Evolutionary conservation across 1,139 yeast genomes (phyloP).

Genomic region (Suhomyces choctaworum): DNA sequence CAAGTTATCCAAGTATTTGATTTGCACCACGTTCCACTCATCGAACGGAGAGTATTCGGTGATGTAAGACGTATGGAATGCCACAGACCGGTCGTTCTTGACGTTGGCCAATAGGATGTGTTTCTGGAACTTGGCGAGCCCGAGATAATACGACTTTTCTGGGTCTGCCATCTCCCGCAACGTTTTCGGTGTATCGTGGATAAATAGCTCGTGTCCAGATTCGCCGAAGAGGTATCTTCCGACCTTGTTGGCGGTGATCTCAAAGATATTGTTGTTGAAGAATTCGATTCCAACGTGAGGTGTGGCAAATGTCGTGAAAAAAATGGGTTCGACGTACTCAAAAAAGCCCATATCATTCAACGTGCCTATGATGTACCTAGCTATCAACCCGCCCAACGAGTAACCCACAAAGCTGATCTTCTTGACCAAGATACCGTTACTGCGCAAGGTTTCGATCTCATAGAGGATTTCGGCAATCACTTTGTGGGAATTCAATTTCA

Average conservation of each 20-base stretch:
- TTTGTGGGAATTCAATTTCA: conserved; percentile 67
- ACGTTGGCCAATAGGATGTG: conserved; percentile 70
- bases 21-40: conserved; percentile 39
- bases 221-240: conserved; percentile 70
- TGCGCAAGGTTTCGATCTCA: conserved; percentile 52
- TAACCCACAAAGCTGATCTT: conserved; percentile 47
- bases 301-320: conserved; percentile 82
- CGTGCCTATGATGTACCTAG: conserved; percentile 71
- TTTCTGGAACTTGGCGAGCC: conserved; percentile 56
- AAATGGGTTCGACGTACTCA: conserved; percentile 57
- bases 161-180: conserved; percentile 60
- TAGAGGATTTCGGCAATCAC: conserved; percentile 62
- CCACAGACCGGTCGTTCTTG: conserved; percentile 66
- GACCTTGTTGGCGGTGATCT: conserved; percentile 50
- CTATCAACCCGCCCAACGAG: conserved; percentile 45
- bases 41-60: conserved; percentile 53
- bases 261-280: conserved; percentile 41
- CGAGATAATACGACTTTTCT: conserved; percentile 49
- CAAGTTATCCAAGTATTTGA: conserved; percentile 40
- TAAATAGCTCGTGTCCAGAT: conserved; percentile 73
- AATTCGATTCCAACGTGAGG: conserved; percentile 82
- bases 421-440: conserved; percentile 36
- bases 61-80: conserved; percentile 55
- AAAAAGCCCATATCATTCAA: conserved; percentile 57
- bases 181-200: conserved; percentile 46